These are phyloP conservation scores for Irpex sp. DNA, from an alignment of 1,284 basidiomycete genomes.

Conservation along the genomic window DNA sequence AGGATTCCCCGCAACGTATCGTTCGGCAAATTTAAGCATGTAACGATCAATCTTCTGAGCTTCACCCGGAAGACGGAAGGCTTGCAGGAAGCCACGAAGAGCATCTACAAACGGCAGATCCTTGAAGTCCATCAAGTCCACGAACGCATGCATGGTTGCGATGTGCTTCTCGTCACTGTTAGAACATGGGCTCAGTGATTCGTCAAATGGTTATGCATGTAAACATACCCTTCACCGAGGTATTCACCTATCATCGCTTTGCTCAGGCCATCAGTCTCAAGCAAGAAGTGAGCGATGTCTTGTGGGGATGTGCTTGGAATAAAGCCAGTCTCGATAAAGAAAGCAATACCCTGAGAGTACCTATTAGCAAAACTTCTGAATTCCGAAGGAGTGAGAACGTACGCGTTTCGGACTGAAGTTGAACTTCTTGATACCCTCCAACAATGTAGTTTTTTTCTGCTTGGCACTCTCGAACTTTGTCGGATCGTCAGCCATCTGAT, in stretches of 20 bases:
- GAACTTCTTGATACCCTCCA: slow-evolving; percentile 97
- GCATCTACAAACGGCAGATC: slow-evolving; percentile 84
- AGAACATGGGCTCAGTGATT: no score
- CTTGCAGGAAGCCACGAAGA: slow-evolving; percentile 83
- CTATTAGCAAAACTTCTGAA: not conserved
- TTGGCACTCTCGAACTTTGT: slow-evolving; percentile 94
- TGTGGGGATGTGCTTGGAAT: slow-evolving; percentile 74
- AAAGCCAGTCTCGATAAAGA: slow-evolving; percentile 87
- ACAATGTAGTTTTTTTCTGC: slow-evolving; percentile 91
- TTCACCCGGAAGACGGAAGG: slow-evolving; percentile 94
- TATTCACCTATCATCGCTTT: slow-evolving; percentile 98
- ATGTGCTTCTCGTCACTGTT: slow-evolving; percentile 81
- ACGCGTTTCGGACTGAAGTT: slow-evolving; percentile 97
- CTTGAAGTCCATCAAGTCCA: slow-evolving; percentile 86
- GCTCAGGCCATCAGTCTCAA: slow-evolving; percentile 89
- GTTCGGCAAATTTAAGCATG: slow-evolving; percentile 97
- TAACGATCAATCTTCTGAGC: slow-evolving; percentile 98
- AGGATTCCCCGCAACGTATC: slow-evolving; percentile 86
- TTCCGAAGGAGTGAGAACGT: slow-evolving; percentile 16
- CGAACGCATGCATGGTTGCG: slow-evolving; percentile 94
- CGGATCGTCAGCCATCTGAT: slow-evolving; percentile 78
- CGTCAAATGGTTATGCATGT: not conserved
- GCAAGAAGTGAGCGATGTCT: slow-evolving; percentile 86
- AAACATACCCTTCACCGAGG: slow-evolving; percentile 86
- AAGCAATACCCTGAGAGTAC: slow-evolving; percentile 74